Conservation (phyloP, 1,284 basidiomycete species). For the Kwoniella shivajii region DNA sequence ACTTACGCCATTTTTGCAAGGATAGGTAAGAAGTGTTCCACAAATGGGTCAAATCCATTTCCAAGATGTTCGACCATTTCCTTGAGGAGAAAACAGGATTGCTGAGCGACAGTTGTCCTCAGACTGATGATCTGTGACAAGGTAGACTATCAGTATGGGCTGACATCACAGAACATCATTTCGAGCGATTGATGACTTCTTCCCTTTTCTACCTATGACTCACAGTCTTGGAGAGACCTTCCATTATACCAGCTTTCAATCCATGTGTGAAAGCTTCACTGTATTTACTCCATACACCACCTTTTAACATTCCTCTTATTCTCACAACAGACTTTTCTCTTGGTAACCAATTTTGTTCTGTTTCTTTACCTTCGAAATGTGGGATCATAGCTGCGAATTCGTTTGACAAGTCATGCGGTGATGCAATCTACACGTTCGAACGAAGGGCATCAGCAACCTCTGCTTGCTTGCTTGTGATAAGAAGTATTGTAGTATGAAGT, state of each 20-base stretch:
- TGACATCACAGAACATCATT: too few species aligned
- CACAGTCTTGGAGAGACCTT: slow-evolving; percentile 83
- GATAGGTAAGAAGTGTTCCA: slow-evolving; percentile 72
- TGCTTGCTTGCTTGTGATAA: not conserved
- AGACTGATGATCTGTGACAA: slow-evolving; percentile 72
- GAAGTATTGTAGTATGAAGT: too few species aligned
- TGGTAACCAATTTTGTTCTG: slow-evolving; percentile 91
- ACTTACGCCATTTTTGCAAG: slow-evolving; percentile 73
- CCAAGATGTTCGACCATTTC: slow-evolving; percentile 75
- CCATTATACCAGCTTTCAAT: slow-evolving; percentile 75
- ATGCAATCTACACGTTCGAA: slow-evolving; percentile 67
- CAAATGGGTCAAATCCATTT: slow-evolving; percentile 71
- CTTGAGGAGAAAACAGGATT: slow-evolving; percentile 74
- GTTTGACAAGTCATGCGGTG: slow-evolving; percentile 76
- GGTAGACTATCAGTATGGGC: slow-evolving; percentile 10
- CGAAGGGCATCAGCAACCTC: not conserved
- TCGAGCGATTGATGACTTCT: too few species aligned
- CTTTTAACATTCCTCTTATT: slow-evolving; percentile 89
- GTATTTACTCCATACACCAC: slow-evolving; percentile 74
- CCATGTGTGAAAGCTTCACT: slow-evolving; percentile 71
- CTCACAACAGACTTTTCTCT: slow-evolving; percentile 77
- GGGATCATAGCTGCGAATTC: slow-evolving; percentile 79
- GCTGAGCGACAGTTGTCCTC: slow-evolving; percentile 84
- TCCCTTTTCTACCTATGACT: too few species aligned
- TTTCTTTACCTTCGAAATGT: slow-evolving; percentile 90